A percentile compares a stretch with the other conserved stretches of the same genome.
Evolutionary conservation across 73 alveolate genomes (phyloP).

Genomic region (Blepharisma japonicum): DNA sequence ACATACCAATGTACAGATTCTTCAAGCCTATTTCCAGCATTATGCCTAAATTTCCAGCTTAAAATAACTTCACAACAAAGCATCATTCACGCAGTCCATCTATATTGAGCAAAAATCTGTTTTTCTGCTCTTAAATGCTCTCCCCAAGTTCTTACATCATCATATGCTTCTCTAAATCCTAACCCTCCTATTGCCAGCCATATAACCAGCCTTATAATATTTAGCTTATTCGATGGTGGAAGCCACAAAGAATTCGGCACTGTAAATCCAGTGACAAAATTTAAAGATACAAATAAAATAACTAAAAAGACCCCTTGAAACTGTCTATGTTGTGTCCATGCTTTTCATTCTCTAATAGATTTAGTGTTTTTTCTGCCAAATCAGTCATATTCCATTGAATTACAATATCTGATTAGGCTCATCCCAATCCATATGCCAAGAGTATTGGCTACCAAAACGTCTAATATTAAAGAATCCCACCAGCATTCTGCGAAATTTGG

Average conservation of each 20-base stretch:
- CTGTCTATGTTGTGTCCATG: conserved; percentile 58
- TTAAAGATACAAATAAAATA: conserved; percentile 52
- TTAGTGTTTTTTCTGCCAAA: conserved; percentile 66
- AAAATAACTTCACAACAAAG: conserved; percentile 54
- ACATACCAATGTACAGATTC: conserved; percentile 45
- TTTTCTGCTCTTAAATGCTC: conserved; percentile 49
- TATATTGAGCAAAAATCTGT: conserved; percentile 54
- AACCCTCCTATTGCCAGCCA: conserved; percentile 76
- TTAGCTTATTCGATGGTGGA: conserved; percentile 65
- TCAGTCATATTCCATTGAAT: conserved; percentile 73
- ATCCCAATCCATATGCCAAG: conserved; percentile 60
- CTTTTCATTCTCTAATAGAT: conserved; percentile 65
- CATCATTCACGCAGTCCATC: conserved; percentile 68
- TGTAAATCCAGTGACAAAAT: conserved; percentile 77
- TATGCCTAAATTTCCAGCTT: conserved; percentile 54
- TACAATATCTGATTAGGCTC: conserved; percentile 36
- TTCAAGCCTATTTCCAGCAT: conserved; percentile 52
- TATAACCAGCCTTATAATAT: conserved; percentile 54
- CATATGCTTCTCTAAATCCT: conserved; percentile 71
- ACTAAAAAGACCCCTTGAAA: conserved; percentile 60
- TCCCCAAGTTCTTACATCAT: conserved; percentile 60
- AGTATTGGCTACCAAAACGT: conserved; percentile 54
- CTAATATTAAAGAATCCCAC: conserved; percentile 67
- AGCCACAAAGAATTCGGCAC: conserved; percentile 73
- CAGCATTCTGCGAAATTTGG: conserved; percentile 75